Base-by-base conservation (phyloP, 345 rosid species). In the Cardamine occulta region DNA sequence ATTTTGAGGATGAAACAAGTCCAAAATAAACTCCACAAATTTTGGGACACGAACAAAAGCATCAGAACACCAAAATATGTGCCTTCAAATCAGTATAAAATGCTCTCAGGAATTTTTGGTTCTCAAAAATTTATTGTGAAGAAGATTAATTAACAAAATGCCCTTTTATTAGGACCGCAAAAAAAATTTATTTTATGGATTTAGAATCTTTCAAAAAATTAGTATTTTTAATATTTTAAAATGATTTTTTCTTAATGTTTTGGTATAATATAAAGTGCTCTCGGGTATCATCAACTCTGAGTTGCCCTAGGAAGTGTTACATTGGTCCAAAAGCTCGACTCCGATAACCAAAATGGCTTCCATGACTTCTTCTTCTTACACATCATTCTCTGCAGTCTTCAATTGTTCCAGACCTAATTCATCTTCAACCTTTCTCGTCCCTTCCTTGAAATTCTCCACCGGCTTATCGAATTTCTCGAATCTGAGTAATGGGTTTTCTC, bases 381-480 rank as follows among this genome's bases (percentile, higher is more conserved):
- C 82, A 26, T 53, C 85, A 51, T 74, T 83, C 58, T 71, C 82
- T 49, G 64, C 83, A 5, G 19, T 88, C 55, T 45, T 80, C 23
- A 65, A 45, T 28, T 62, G 68, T 72, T 77, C 68, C 63, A 80
- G 69, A 75, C 60, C 62, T 4, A 81, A 49, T 56, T 60, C 72
- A 17, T 63, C 74, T 66, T 60, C 88, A 4, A 70, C 84, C 54
- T 81, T 72, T 67, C 26, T 66, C 63, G 37, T 54, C 61, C 80
- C 87, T 32, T 72, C 91, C 39, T 44, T 79, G 70, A 83, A 79
- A 63, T 84, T 83, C 70, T 77, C 88, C 66, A 67, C 85, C 55
- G 82, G 76, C 63, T 58, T 85, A 17, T 83, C 90, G 1, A 85
- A 80, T 75, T 86, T 86, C 3, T 77, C 78, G 44, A 83, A 84